Conservation (phyloP, 768 basidiomycete genomes). For the Collybia nuda region DNA sequence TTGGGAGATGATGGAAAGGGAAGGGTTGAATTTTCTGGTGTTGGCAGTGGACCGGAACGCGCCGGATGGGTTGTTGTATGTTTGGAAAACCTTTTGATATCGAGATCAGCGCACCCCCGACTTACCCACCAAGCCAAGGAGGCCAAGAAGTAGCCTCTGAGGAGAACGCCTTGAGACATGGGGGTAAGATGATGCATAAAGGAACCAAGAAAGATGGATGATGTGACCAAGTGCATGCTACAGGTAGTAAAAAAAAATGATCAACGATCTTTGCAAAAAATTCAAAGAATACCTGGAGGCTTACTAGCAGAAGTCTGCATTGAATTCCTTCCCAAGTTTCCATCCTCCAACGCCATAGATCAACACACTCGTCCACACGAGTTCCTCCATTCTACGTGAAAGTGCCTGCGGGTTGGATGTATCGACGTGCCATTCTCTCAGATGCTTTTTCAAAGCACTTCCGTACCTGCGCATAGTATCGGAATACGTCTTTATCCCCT, state of each 20-base stretch:
- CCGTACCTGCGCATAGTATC: constrained; percentile 36
- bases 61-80: constrained; percentile 17
- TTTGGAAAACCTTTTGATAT: constrained; percentile 48
- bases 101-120: constrained; percentile 48
- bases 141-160: constrained; percentile 51
- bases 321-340: constrained; percentile 37
- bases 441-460: constrained; percentile 38
- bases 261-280: no score
- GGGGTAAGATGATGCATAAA: constrained; percentile 30
- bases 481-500: constrained; percentile 25
- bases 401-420: constrained; percentile 31
- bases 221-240: constrained; percentile 61
- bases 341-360: constrained; percentile 59
- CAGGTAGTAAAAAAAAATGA: neutral
- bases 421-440: constrained; percentile 43
- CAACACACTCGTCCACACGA: constrained; percentile 52
- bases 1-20: constrained; percentile 28
- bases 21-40: constrained; percentile 16
- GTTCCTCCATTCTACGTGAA: constrained; percentile 60
- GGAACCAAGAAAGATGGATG: constrained; percentile 52
- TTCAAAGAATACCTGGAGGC: constrained; percentile 19
- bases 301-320: constrained; percentile 61
- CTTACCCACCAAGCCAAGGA: constrained; percentile 50
- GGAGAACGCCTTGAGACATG: constrained; percentile 39
- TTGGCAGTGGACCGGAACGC: constrained; percentile 19